These are phyloP conservation scores for Aspergillus phoenicis DNA, from an alignment of 2,329 filamentous ascomycete species.

Conservation along the genomic window DNA sequence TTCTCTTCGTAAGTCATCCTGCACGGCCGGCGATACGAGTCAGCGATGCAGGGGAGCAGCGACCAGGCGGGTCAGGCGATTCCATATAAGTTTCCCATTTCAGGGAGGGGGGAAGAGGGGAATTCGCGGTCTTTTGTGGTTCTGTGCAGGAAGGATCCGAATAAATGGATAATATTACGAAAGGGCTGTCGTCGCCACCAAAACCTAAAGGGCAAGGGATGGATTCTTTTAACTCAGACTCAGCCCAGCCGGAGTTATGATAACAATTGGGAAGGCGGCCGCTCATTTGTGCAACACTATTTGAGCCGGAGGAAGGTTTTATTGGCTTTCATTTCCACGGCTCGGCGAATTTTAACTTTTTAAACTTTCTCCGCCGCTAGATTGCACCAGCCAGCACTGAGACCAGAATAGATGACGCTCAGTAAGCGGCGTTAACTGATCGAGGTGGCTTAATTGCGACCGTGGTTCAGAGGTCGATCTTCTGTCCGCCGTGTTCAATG, in stretches of 20 bases:
- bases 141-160: no score
- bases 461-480: no score
- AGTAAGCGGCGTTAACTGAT: no score
- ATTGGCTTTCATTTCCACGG: background rate
- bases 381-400: background rate
- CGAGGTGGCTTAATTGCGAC: no score
- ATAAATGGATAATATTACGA: background rate
- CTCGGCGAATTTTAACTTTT: background rate
- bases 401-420: no score
- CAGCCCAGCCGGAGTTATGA: background rate
- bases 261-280: background rate
- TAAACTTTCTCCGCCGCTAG: background rate
- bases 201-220: background rate
- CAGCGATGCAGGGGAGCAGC: background rate
- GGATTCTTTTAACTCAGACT: no score
- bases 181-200: constrained; percentile 5
- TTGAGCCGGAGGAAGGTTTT: background rate
- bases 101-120: background rate
- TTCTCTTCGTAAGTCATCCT: constrained; percentile 11
- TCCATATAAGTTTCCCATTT: background rate
- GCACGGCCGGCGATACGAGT: constrained; percentile 5
- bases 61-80: background rate
- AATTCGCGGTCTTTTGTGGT: no score
- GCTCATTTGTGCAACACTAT: background rate
- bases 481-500: no score